Evolutionary conservation across 2,329 filamentous ascomycete species (phyloP).

Genomic region (Moelleriella libera): DNA sequence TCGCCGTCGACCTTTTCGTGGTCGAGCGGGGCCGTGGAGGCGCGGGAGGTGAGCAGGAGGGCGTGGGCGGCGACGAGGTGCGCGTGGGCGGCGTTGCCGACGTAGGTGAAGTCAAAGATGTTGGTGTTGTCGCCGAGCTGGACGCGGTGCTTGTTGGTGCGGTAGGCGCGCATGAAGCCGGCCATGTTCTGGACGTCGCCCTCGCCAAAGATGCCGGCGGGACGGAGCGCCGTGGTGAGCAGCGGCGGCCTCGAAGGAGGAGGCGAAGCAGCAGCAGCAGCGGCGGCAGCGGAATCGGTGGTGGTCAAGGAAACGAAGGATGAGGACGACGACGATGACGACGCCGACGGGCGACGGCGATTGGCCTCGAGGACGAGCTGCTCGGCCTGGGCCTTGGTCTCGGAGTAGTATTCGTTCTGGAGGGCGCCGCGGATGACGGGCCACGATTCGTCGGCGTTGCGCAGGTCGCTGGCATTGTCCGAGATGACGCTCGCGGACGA

Average conservation of each 20-base stretch:
- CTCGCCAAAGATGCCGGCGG: constrained; percentile 82
- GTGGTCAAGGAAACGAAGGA: not conserved
- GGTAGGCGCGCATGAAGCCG: constrained; percentile 59
- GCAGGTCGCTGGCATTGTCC: constrained; percentile 65
- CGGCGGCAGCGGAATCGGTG: too few relatives aligned
- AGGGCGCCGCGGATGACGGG: constrained; percentile 58
- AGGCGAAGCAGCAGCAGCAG: too few relatives aligned
- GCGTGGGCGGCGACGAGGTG: constrained; percentile 70
- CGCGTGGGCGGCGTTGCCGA: constrained; percentile 54
- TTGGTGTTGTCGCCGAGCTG: constrained; percentile 62
- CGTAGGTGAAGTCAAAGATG: constrained; percentile 52
- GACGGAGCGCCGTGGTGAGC: constrained; percentile 68
- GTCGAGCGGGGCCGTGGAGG: constrained; percentile 50
- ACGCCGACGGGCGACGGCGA: constrained; percentile 24
- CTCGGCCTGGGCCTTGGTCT: constrained; percentile 71
- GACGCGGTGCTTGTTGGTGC: constrained; percentile 54
- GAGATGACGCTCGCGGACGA: constrained; percentile 78
- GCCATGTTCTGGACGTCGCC: constrained; percentile 67
- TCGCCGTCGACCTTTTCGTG: constrained; percentile 69
- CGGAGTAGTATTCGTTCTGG: constrained; percentile 73
- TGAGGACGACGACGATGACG: constrained; percentile 19
- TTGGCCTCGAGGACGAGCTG: constrained; percentile 65
- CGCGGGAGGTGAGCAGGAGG: constrained; percentile 45
- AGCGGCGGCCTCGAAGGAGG: constrained; percentile 27
- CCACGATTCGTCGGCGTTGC: constrained; percentile 75